phyloP scores from a whole-genome alignment of 164 flowering plant species.

The Akebia trifoliata region DNA sequence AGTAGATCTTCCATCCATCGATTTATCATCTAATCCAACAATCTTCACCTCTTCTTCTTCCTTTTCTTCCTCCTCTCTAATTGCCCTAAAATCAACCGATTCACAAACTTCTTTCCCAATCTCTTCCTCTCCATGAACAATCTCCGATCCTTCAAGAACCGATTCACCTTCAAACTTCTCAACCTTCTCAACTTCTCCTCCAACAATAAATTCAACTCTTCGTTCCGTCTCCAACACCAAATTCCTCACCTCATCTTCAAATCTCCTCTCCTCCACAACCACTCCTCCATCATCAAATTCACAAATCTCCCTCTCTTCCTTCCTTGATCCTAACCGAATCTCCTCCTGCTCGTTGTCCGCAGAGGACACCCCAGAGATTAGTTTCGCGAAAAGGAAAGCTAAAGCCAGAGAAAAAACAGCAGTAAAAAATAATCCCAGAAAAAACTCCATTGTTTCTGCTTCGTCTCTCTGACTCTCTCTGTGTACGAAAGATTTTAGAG shows the following conservation, averaged over 20 bases:
- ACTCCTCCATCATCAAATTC: conserved; percentile 4
- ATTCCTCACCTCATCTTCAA: conserved; percentile 6
- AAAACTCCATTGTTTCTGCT: conserved; percentile 36
- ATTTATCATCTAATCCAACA: conserved; percentile 2
- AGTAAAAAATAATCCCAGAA: conserved; percentile 37
- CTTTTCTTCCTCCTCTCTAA: conserved; percentile 1
- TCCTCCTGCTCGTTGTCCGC: background rate
- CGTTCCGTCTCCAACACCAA: background rate
- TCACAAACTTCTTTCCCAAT: conserved; percentile 2
- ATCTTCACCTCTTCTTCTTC: conserved; percentile 3
- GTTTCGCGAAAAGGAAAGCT: conserved; percentile 48
- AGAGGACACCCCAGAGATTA: conserved; percentile 36
- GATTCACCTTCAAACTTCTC: conserved; percentile 8
- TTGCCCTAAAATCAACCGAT: background rate
- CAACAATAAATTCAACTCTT: conserved; percentile 6
- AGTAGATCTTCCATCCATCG: background rate
- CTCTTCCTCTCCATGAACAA: background rate
- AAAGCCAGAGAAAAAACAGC: conserved; percentile 41
- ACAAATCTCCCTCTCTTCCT: background rate
- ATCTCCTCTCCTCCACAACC: conserved; percentile 7
- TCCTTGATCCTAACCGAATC: background rate
- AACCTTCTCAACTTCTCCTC: conserved; percentile 8
- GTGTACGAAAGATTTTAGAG: background rate
- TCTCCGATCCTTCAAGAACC: background rate
- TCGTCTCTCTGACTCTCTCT: background rate